Conservation (phyloP, 345 rosid species). For the Moricandia moricandioides region DNA sequence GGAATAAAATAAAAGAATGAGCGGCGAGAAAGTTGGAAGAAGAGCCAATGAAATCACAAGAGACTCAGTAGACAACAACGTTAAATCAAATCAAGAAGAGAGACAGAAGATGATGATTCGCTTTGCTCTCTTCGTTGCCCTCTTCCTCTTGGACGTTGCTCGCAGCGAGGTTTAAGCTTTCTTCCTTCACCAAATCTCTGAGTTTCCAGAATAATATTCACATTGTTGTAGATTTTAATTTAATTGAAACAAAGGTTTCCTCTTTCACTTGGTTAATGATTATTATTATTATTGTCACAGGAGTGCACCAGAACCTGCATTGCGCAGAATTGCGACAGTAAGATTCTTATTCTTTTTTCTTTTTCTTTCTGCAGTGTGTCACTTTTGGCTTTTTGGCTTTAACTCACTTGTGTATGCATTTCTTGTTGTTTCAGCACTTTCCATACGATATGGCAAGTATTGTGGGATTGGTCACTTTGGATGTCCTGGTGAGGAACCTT, state of each 20-base stretch:
- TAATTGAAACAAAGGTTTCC: background rate
- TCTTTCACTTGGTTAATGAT: background rate
- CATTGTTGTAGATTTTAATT: background rate
- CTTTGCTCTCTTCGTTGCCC: conserved; percentile 35
- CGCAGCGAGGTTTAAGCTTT: conserved; percentile 26
- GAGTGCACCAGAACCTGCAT: conserved; percentile 72
- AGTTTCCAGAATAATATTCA: background rate
- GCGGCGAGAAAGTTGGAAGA: conserved; percentile 23
- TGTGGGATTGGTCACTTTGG: no score
- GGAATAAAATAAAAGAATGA: background rate
- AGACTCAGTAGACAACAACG: background rate
- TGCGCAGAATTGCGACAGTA: conserved; percentile 60
- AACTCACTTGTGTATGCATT: no score
- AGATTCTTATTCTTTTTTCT: conserved; percentile 9
- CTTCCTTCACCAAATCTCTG: background rate
- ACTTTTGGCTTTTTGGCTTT: no score
- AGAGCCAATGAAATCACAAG: background rate
- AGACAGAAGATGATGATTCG: background rate
- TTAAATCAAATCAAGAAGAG: background rate
- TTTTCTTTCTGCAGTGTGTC: no score
- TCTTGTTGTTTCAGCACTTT: no score
- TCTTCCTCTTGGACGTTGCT: conserved; percentile 43
- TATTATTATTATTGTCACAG: conserved; percentile 45
- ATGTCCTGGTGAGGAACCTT: no score
- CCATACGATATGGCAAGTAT: no score